Evolutionary conservation across 352 stramenopile genomes (phyloP).

Genomic region (Globisporangium okanoganense): DNA sequence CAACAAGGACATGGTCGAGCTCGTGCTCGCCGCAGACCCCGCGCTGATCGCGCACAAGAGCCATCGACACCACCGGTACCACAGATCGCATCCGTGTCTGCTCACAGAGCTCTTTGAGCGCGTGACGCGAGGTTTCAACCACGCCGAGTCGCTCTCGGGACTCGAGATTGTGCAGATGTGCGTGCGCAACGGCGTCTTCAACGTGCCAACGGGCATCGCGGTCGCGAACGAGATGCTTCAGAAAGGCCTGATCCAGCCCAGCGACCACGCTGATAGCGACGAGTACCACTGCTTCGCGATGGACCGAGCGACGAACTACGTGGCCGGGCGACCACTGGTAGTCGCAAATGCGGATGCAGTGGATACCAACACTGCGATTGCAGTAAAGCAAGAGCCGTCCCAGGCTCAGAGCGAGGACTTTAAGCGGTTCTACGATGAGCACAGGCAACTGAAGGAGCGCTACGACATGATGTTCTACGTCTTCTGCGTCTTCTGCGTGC

Average conservation of each 20-base stretch:
- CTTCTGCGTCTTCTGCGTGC: conserved; percentile 30
- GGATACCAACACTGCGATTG: background rate
- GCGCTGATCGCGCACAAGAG: background rate
- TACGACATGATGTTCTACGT: conserved; percentile 31
- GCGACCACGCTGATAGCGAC: background rate
- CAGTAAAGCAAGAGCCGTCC: conserved; percentile 7
- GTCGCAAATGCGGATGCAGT: background rate
- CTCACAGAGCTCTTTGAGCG: conserved; percentile 8
- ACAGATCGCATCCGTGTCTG: conserved; percentile 9
- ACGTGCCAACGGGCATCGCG: conserved; percentile 31
- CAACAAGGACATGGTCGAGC: conserved; percentile 13
- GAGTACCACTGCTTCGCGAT: conserved; percentile 11
- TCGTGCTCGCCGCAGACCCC: background rate
- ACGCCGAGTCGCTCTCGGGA: conserved; percentile 22
- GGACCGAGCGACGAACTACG: conserved; percentile 6
- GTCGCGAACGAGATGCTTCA: conserved; percentile 32
- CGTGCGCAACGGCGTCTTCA: conserved; percentile 38
- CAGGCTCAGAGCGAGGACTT: conserved; percentile 19
- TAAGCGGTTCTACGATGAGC: conserved; percentile 20
- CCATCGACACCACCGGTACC: background rate
- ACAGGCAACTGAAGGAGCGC: conserved; percentile 23
- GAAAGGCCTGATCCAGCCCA: conserved; percentile 25
- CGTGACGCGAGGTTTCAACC: conserved; percentile 7
- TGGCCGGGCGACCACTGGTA: background rate
- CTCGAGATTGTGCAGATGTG: conserved; percentile 35